Base-by-base conservation (phyloP, 768 basidiomycete species). In the Boletus sp. region DNA sequence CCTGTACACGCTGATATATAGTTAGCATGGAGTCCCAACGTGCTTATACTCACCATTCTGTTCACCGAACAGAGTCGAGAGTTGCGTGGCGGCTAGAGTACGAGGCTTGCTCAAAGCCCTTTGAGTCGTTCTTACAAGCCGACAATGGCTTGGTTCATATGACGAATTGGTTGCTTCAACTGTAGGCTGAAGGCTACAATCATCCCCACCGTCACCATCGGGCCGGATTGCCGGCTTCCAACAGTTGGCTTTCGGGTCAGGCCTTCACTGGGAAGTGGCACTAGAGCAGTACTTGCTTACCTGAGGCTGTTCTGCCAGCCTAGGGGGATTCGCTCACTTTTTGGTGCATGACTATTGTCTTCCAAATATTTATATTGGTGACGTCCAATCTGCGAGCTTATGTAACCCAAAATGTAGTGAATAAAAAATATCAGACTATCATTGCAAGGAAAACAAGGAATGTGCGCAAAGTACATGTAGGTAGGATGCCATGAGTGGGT, bases 401-500 rank as follows among this genome's bases (percentile, higher is more conserved):
- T 8, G 41, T 44, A 30, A 50, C 30, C 11, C 32, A 11, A 35
- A 15, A 15, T 14, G 18, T 10, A 10, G n/a, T 49, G 33, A 37
- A 29, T 39, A 35, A 52, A 39, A 29, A 39, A 12, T 12, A 32
- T 35, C 24, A 24, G 37, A 37, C 30, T 37, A 45, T 57, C 47
- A 57, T 37, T 18, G 33, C 40, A 29, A 46, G 39, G 39, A 47
- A 49, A 51, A 68, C 60, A 55, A 35, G 52, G 49, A 59, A 39
- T 52, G 60, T 30, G 30, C 28, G 51, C 57, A 58, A 37, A 58
- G 50, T 64, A 68, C 64, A 67, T 41, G 62, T 56, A 60, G 20
- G 47, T 53, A 60, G 39, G 36, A 54, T 64, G 60, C 37, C 28
- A 54, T 46, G 57, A 52, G 29, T 33, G 58, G 66, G 61, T 64